Evolutionary conservation across 1,284 basidiomycete species (phyloP).

Genomic region (Exobasidium cylindrosporum): DNA sequence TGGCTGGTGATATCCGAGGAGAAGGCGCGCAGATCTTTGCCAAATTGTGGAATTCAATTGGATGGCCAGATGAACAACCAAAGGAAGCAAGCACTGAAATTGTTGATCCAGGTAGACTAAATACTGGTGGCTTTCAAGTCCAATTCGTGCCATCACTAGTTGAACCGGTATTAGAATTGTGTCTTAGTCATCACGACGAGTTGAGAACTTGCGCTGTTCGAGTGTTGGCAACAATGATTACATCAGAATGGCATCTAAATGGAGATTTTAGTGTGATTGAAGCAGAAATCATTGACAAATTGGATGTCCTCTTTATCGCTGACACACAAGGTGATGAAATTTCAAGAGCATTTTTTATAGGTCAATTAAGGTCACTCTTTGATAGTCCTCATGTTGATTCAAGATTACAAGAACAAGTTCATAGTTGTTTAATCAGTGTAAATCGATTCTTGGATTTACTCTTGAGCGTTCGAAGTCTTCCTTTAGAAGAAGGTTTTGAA

Average conservation of each 20-base stretch:
- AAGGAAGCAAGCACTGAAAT: slow-evolving; percentile 15
- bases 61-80: slow-evolving; percentile 27
- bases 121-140: slow-evolving; percentile 51
- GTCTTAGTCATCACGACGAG: slow-evolving; percentile 89
- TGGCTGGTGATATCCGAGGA: slow-evolving; percentile 89
- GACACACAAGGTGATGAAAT: slow-evolving; percentile 85
- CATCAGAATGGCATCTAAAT: slow-evolving; percentile 66
- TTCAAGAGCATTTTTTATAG: slow-evolving; percentile 85
- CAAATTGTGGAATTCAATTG: slow-evolving; percentile 79
- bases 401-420: slow-evolving; percentile 72
- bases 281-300: slow-evolving; percentile 86
- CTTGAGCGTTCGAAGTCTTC: slow-evolving; percentile 80
- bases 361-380: slow-evolving; percentile 83
- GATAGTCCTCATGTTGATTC: slow-evolving; percentile 77
- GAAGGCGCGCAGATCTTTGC: slow-evolving; percentile 83
- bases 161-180: slow-evolving; percentile 84
- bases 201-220: slow-evolving; percentile 79
- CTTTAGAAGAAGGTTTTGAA: slow-evolving; percentile 47
- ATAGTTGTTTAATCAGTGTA: slow-evolving; percentile 80
- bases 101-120: slow-evolving; percentile 29
- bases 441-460: slow-evolving; percentile 92
- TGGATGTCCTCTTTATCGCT: slow-evolving; percentile 87
- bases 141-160: slow-evolving; percentile 69
- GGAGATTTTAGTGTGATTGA: slow-evolving; percentile 62
- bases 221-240: slow-evolving; percentile 92